Percentiles rank a stretch among this genome's conserved stretches.
Evolutionary conservation across 768 basidiomycete species (phyloP).

Genomic region (Daedaleopsis sinensis): DNA sequence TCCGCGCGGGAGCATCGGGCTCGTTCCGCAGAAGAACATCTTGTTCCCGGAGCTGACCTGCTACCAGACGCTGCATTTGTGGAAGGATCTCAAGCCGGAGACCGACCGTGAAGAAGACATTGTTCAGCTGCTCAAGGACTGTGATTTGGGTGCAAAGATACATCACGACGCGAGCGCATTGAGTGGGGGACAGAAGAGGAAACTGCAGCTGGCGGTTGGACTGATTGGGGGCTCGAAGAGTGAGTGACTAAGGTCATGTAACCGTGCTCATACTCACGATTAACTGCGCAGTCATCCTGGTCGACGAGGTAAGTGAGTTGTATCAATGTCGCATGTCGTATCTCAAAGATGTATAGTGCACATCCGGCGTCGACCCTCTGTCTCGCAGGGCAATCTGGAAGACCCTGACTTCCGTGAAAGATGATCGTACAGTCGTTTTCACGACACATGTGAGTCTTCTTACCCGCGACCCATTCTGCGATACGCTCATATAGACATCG

Average conservation of each 20-base stretch:
- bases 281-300: conserved; percentile 25
- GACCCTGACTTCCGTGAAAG: conserved; percentile 65
- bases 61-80: conserved; percentile 65
- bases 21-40: conserved; percentile 85
- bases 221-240: conserved; percentile 75
- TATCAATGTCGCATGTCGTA: no score
- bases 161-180: conserved; percentile 64
- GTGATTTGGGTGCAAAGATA: conserved; percentile 72
- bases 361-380: conserved; percentile 81
- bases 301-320: conserved; percentile 27
- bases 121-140: conserved; percentile 65
- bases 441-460: conserved; percentile 79
- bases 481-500: background rate
- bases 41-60: conserved; percentile 79
- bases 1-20: conserved; percentile 67
- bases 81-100: conserved; percentile 35
- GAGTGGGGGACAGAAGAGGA: conserved; percentile 80
- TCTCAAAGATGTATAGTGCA: conserved; percentile 42
- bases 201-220: conserved; percentile 79
- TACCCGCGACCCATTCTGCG: background rate
- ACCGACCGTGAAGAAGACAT: conserved; percentile 57
- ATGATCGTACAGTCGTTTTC: conserved; percentile 70
- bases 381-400: conserved; percentile 80
- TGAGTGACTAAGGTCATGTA: conserved; percentile 33
- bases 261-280: conserved; percentile 27